Evolutionary conservation across 2,329 filamentous ascomycete genomes (phyloP).

Genomic region (Diaporthe citri): DNA sequence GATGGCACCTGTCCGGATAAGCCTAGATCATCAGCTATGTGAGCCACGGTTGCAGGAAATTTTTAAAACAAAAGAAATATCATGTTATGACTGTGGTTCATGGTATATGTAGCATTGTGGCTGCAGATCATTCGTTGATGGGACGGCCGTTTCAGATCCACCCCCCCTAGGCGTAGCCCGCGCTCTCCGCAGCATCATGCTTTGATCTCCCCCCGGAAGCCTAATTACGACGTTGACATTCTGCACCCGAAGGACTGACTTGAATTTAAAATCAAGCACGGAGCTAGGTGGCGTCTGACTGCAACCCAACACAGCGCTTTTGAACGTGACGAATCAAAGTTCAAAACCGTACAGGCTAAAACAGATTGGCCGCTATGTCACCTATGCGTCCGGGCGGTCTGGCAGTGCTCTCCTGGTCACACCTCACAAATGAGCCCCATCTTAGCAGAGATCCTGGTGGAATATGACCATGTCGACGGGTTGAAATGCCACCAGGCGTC

Average conservation of each 20-base stretch:
- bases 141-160: constrained; percentile 24
- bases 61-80: background rate
- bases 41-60: background rate
- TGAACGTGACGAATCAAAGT: background rate
- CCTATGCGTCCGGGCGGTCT: background rate
- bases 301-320: background rate
- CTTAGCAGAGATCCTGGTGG: background rate
- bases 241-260: background rate
- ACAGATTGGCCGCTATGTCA: background rate
- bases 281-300: background rate
- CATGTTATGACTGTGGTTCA: constrained; percentile 8
- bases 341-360: background rate
- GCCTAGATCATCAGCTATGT: background rate
- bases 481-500: background rate
- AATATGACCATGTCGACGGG: background rate
- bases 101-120: constrained; percentile 24
- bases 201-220: background rate
- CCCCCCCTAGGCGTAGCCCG: background rate
- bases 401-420: background rate
- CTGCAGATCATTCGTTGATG: constrained; percentile 29
- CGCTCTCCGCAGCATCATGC: background rate
- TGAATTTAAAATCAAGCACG: constrained; percentile 11
- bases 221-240: background rate
- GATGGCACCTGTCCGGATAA: constrained; percentile 23
- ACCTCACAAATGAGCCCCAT: background rate